phyloP scores from a whole-genome alignment of 495 filamentous ascomycete species.

The Rhypophila decipiens region DNA sequence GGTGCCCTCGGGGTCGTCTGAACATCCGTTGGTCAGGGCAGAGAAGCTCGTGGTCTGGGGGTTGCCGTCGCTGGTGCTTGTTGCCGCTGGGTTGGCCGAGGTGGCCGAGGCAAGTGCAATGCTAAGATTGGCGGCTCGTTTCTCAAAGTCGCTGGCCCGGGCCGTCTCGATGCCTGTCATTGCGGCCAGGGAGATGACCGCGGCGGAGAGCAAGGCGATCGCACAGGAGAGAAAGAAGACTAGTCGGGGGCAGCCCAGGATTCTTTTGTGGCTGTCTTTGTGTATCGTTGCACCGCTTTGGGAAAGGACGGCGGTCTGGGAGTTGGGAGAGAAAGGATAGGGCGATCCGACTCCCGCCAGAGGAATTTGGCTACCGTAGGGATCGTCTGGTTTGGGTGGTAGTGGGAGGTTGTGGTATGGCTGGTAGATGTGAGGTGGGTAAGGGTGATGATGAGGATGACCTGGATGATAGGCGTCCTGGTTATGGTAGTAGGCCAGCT shows the following conservation, averaged over 20 bases:
- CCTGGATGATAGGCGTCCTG: not conserved
- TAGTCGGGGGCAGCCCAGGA: conserved; percentile 29
- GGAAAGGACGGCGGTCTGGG: not conserved
- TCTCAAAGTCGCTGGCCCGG: conserved; percentile 30
- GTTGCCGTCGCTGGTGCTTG: conserved; percentile 19
- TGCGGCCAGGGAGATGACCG: conserved; percentile 38
- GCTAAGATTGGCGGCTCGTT: conserved; percentile 19
- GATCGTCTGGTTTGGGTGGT: no score
- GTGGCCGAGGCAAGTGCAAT: conserved; percentile 6
- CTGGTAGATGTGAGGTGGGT: no score
- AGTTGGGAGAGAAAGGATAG: no score
- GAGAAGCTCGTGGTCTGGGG: no score
- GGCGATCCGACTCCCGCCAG: no score
- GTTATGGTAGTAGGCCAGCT: conserved; percentile 6
- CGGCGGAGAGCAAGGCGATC: conserved; percentile 32
- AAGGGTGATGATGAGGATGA: no score
- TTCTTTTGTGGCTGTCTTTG: conserved; percentile 14
- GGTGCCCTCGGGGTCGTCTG: conserved; percentile 19
- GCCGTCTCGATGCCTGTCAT: conserved; percentile 35
- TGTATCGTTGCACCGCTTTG: conserved; percentile 1
- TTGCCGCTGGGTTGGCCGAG: conserved; percentile 1
- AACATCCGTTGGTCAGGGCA: conserved; percentile 33
- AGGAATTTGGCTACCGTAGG: no score
- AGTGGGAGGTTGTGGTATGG: no score
- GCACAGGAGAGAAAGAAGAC: conserved; percentile 36